Base-by-base conservation (phyloP, 139 green algal species). In the Microglena sp. region DNA sequence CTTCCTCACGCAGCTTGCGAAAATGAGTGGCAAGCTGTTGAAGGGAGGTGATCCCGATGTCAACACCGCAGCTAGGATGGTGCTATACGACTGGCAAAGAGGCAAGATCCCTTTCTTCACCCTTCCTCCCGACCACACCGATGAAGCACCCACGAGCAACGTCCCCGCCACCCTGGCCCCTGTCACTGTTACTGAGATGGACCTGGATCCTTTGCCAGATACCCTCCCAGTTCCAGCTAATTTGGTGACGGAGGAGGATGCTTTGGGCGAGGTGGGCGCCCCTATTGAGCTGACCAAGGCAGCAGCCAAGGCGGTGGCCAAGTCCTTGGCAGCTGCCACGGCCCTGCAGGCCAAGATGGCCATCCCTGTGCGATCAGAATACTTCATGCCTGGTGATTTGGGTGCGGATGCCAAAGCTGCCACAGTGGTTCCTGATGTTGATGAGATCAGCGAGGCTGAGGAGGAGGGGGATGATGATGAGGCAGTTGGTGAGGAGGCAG, bases 31-130 rank as follows among this genome's bases (percentile, higher is more conserved):
- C 46, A 88, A 88, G 70, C 78, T 88, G 54, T 65, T 88, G 5
- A 80, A 80, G 62, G 80, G 91, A 11, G 93, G 93, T 4, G 94
- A 99, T 55, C 79, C 93, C 4, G 93, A 99, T 79, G 73, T 95
- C 33, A 94, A 96, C 68, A 97, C 91, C 18, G 90, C 87, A 1
- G 92, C 91, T 1, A 88, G 90, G 58, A 97, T 96, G 86, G 83
- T 99, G 63, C 84, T 99, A 28, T 83, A 90, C 58, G 94, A 99
- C 80, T 99, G 92, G 92, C 94, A 99, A 80, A 82, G 92, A 18
- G 94, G 94, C 58, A 93, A 92, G 74, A 88, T 99, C 35, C 94
- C 94, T 33, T 99, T 90, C 82, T 99, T 96, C 77, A 86, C 77
- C 3, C 80, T 94, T 33, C 94, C 94, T 2, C 86, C 87, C 0